A percentile compares a stretch with the other conserved stretches of the same genome.
These are phyloP conservation scores for Selaginella moellendorffii DNA, from an alignment of 75 land plant genomes.

Conservation along the genomic window DNA sequence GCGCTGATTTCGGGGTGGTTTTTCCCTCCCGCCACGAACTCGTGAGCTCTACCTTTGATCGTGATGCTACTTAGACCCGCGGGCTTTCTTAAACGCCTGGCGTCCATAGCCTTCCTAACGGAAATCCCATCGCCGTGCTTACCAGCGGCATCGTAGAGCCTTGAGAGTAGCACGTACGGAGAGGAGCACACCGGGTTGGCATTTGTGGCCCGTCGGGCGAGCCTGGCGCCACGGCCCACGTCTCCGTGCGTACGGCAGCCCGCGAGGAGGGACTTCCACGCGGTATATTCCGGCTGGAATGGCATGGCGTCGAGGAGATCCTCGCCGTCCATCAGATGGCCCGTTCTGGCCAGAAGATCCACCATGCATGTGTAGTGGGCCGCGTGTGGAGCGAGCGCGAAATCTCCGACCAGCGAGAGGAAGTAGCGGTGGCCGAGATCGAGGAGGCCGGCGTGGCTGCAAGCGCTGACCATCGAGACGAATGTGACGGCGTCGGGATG, in stretches of 20 bases:
- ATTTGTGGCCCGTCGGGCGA: neutral
- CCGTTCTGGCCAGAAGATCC: neutral
- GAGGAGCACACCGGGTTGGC: neutral
- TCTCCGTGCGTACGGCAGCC: neutral
- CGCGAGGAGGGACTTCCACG: neutral
- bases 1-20: neutral
- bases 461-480: neutral
- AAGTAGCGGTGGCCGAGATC: neutral
- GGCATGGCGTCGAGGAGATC: neutral
- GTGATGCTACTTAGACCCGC: neutral
- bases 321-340: neutral
- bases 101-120: constrained; percentile 4
- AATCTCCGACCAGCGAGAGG: neutral
- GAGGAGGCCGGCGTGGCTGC: neutral
- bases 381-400: neutral
- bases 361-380: neutral
- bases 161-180: neutral
- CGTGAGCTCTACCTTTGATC: neutral
- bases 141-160: neutral
- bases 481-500: neutral
- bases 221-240: neutral
- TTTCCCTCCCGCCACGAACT: neutral
- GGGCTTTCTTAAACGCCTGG: neutral
- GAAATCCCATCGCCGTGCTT: neutral
- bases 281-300: neutral